A percentile compares a stretch with the other conserved stretches of the same genome.
phyloP scores from a whole-genome alignment of 352 stramenopile species.

The Thraustotheca clavata region DNA sequence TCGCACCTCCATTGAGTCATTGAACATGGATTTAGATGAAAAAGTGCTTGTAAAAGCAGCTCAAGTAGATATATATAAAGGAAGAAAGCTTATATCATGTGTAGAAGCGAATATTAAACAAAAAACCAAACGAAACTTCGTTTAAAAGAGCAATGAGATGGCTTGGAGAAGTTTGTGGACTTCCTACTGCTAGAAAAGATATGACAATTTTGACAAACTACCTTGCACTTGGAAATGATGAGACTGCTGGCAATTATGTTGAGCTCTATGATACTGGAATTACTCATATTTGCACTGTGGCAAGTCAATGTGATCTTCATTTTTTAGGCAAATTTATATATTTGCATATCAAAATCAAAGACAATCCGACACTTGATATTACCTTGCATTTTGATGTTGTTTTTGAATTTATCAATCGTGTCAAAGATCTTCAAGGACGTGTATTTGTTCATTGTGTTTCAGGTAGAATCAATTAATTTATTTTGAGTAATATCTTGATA shows the following conservation, averaged over 20 bases:
- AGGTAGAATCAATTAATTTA: background rate
- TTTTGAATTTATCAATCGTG: conserved; percentile 7
- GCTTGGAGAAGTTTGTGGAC: background rate
- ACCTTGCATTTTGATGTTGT: background rate
- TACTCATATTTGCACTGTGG: conserved; percentile 19
- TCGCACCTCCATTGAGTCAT: background rate
- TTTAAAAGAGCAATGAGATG: background rate
- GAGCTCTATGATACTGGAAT: conserved; percentile 11
- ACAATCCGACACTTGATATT: conserved; percentile 1
- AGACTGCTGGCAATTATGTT: background rate
- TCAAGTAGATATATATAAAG: background rate
- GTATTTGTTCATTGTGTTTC: conserved; percentile 25
- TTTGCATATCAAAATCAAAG: conserved; percentile 13
- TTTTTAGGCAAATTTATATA: conserved; percentile 20
- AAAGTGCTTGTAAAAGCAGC: background rate
- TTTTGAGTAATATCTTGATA: background rate
- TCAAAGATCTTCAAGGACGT: background rate
- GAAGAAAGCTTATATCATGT: background rate
- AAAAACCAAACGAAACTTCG: background rate
- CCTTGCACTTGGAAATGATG: conserved; percentile 4
- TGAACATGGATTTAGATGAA: background rate
- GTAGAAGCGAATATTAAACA: background rate
- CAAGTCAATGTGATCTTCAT: conserved; percentile 12
- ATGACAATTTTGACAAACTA: background rate
- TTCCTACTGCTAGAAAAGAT: background rate